Base-by-base conservation (phyloP, 1,284 basidiomycete species). In the Bothia castanella region DNA sequence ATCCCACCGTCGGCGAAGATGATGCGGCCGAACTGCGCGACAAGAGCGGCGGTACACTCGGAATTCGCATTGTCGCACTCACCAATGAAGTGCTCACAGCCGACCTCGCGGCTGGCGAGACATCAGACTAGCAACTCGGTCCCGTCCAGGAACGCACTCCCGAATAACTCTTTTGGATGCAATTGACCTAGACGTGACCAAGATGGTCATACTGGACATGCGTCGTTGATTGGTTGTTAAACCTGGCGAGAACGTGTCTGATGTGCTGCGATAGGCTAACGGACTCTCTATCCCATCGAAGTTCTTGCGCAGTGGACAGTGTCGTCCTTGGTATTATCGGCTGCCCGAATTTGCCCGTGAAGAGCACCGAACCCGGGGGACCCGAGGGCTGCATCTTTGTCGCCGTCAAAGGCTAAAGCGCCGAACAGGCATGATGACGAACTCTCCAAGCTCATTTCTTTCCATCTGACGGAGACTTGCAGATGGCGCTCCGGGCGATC, bases 291-390 rank as follows among this genome's bases (percentile, higher is more conserved):
- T 68, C 92, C 92, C 23, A 93, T 95, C 58, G 92, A 95, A 62
- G 92, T 99, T 99, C 76, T 78, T 99, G 38, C 85, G 96, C 21
- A 93, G 94, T 12, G 95, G 92, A 49, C 97, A 99, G 70, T 99
- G 92, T 96, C 36, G 77, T 92, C 62, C 76, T 97, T 13, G 95
- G 94, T 19, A 86, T 97, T 19, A 92, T 98, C 63, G 96, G 95
- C 6, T 98, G 95, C 69, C 96, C 95, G 1, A 99, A 99, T 71
- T 77, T 99, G 21, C 87, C 84, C n/a, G 67, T 79, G 20, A 74
- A 83, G 57, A 31, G 25, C 30, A 66, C 75, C 1, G 71, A 80
- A 42, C 78, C 85, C 2, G 74, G 81, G 13, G 79, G 80, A 29
- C 76, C 75, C 41, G 84, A 78, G 49, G 94, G 93, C 1, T 87